phyloP scores from a whole-genome alignment of 2,329 filamentous ascomycete genomes.

The Colletotrichum salicis region DNA sequence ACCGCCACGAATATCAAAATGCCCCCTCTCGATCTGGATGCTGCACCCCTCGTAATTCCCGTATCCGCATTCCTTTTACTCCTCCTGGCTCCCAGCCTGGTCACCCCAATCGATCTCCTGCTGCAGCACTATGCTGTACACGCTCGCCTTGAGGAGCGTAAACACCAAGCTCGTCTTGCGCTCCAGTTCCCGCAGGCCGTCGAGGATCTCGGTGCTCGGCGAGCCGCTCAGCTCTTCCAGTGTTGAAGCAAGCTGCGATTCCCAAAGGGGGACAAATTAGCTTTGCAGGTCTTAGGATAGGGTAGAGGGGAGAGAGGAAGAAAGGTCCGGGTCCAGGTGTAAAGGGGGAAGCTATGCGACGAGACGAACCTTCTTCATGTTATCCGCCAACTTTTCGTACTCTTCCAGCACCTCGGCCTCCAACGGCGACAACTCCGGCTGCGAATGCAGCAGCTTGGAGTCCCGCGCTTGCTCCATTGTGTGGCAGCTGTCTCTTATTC shows the following conservation, averaged over 20 bases:
- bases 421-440: slow-evolving; percentile 75
- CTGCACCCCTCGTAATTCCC: background rate
- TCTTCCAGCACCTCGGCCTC: slow-evolving; percentile 97
- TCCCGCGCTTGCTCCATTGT: slow-evolving; percentile 33
- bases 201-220: slow-evolving; percentile 83
- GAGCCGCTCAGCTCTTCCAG: slow-evolving; percentile 73
- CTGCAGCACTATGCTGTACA: slow-evolving; percentile 98
- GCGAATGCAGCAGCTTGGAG: slow-evolving; percentile 46
- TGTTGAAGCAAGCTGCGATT: slow-evolving; percentile 64
- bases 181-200: slow-evolving; percentile 88
- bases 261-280: background rate
- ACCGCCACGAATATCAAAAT: background rate
- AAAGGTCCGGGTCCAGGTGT: background rate
- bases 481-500: background rate
- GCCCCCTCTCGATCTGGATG: too few relatives aligned
- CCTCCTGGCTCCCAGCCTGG: slow-evolving; percentile 49
- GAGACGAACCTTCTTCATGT: slow-evolving; percentile 82
- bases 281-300: background rate
- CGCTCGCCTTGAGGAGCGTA: slow-evolving; percentile 95
- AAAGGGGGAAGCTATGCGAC: background rate
- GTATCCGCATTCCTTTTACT: slow-evolving; percentile 20
- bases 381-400: slow-evolving; percentile 86
- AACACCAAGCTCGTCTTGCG: slow-evolving; percentile 95
- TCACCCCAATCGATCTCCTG: slow-evolving; percentile 87
- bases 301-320: background rate